Conservation (phyloP, 2,329 filamentous ascomycete genomes). For the Talaromyces pinophilus region DNA sequence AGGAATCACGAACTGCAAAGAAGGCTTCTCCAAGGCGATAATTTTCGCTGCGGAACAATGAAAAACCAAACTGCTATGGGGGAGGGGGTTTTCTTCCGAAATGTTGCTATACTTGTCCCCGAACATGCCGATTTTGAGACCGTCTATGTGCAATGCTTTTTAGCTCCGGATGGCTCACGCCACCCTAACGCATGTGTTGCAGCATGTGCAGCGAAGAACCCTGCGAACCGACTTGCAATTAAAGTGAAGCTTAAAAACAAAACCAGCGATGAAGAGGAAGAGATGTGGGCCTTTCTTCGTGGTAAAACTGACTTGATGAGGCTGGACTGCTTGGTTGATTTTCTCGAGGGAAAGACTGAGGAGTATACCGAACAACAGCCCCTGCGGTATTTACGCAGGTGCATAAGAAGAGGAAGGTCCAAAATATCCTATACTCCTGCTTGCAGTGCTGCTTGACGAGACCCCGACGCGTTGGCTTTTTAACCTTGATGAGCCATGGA, state of each 20-base stretch:
- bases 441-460: not conserved
- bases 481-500: not conserved
- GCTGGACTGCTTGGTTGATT: not conserved
- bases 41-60: not conserved
- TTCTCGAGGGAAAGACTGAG: not conserved
- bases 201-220: not conserved
- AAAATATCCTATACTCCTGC: not conserved
- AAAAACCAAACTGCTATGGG: not conserved
- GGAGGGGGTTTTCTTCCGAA: not conserved
- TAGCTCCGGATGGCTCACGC: not conserved
- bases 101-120: not conserved
- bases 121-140: not conserved
- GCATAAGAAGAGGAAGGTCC: not conserved
- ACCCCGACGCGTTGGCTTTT: too few species aligned
- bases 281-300: not conserved
- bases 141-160: not conserved
- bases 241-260: not conserved
- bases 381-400: not conserved
- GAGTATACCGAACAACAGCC: not conserved
- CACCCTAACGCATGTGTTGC: not conserved
- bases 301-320: not conserved
- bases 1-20: not conserved
- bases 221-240: not conserved
- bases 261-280: not conserved
- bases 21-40: not conserved